A percentile compares a stretch with the other conserved stretches of the same genome.
Conservation (phyloP, 2,329 filamentous ascomycete species). For the Aspergillus fijiensis region DNA sequence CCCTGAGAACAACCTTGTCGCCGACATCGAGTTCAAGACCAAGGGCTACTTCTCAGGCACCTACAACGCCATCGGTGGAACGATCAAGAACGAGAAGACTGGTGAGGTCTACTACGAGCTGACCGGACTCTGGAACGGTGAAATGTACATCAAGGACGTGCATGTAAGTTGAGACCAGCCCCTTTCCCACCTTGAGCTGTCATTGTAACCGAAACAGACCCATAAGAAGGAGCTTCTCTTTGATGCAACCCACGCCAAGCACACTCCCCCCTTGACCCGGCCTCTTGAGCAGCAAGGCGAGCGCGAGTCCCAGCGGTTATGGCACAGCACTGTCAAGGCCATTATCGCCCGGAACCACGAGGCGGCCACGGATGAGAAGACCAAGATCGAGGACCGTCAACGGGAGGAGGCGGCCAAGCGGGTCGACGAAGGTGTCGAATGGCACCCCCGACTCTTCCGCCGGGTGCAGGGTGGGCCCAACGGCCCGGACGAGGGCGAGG, state of each 20-base stretch:
- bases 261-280: conserved; percentile 69
- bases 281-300: conserved; percentile 84
- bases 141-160: conserved; percentile 88
- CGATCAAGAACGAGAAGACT: conserved; percentile 82
- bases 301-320: conserved; percentile 84
- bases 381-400: conserved; percentile 90
- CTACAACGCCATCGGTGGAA: conserved; percentile 93
- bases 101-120: conserved; percentile 88
- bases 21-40: conserved; percentile 96
- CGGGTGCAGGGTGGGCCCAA: conserved; percentile 68
- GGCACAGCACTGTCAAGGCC: conserved; percentile 77
- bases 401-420: conserved; percentile 82
- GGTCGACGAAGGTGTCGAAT: conserved; percentile 75
- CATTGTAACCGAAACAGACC: conserved; percentile 56
- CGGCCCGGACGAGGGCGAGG: conserved; percentile 74
- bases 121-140: conserved; percentile 87
- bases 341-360: conserved; percentile 84
- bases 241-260: conserved; percentile 75
- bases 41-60: conserved; percentile 96
- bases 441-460: conserved; percentile 85
- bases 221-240: conserved; percentile 88
- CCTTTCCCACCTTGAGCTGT: background rate
- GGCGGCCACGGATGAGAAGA: conserved; percentile 89
- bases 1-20: conserved; percentile 79
- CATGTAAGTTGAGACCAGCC: conserved; percentile 44